These are phyloP conservation scores for Metschnikowia lochheadii DNA, from an alignment of 805 yeast species.

Conservation along the genomic window DNA sequence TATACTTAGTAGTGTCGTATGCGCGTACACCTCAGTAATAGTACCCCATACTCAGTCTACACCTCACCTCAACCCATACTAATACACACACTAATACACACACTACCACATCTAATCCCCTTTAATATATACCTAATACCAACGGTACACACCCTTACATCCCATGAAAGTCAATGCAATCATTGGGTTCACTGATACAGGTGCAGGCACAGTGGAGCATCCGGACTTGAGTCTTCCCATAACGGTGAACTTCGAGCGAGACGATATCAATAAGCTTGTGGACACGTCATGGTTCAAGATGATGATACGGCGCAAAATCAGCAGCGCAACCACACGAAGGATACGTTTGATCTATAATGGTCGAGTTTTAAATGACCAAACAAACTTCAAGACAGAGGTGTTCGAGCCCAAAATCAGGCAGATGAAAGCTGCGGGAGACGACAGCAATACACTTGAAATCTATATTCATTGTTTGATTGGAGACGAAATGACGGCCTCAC, in stretches of 20 bases:
- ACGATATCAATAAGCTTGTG: constrained; percentile 29
- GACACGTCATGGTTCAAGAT: constrained; percentile 30
- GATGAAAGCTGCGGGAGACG: constrained; percentile 11
- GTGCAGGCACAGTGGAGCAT: constrained; percentile 16
- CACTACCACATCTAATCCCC: too few relatives aligned
- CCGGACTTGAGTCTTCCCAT: constrained; percentile 29
- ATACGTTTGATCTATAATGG: constrained; percentile 69
- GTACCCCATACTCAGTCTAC: too few relatives aligned
- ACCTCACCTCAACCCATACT: too few relatives aligned
- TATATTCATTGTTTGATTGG: constrained; percentile 82
- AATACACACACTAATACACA: too few relatives aligned
- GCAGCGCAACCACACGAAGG: constrained; percentile 30
- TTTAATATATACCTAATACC: too few relatives aligned
- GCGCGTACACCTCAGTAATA: too few relatives aligned
- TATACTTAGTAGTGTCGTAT: too few relatives aligned
- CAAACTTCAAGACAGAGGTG: constrained; percentile 52
- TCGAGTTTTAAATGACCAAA: constrained; percentile 52
- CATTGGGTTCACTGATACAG: constrained; percentile 30
- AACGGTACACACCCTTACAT: not conserved
- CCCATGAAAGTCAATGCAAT: constrained; percentile 24
- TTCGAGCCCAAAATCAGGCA: constrained; percentile 27
- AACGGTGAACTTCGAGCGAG: constrained; percentile 24
- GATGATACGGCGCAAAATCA: constrained; percentile 25
- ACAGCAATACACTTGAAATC: constrained; percentile 25
- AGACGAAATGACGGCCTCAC: constrained; percentile 50